Evolutionary conservation across 2,329 filamentous ascomycete species (phyloP), one percentile per base, ranked within the genome.

Genomic region (Cercospora nicotianae): DNA sequence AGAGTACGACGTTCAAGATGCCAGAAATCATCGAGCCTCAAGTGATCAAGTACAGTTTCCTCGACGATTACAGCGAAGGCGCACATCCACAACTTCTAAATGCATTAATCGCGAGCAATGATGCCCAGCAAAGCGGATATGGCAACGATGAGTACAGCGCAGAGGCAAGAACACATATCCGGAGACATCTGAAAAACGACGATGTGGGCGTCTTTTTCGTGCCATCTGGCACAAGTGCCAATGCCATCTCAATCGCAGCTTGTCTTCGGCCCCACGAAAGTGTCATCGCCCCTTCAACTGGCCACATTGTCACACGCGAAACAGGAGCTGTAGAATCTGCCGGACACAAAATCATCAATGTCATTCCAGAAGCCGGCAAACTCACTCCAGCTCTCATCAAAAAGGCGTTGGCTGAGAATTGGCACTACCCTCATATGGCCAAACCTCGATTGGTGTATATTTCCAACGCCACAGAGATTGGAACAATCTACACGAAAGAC

Each of bases 361-460:
- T 64, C 20, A 58, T 57, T 8, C 48, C 62, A 20, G 62, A 64
- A 13, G 51, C 62, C 1, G 62, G 62, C 9, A 64, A 64, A 26
- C 62, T 64, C 20, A 64, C 62, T 16, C 62, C 62, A 42, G 31
- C 28, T 20, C 20, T 57, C 13, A 64, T 64, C 62, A 28, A 39
- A 10, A 64, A 64, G 26, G 62, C 51, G 9, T 28, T 64, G 8
- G 62, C 62, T 16, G 62, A 64, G 6, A 64, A 64, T 23, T 64
- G 62, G 62, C 62, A 64, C 7, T 64, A 64, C 8, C 62, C 62
- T 42, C 62, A 64, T 31, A 64, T 64, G 62, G 62, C 62, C 48
- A 64, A 64, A 31, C 62, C 62, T 30, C 48, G 51, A 12, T 33
- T 64, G 18, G 62, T 64, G 31, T 64, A 64, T 18, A 64, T 64